These are phyloP conservation scores for Eucalyptus fibrosa DNA, from an alignment of 345 rosid species.

Conservation along the genomic window DNA sequence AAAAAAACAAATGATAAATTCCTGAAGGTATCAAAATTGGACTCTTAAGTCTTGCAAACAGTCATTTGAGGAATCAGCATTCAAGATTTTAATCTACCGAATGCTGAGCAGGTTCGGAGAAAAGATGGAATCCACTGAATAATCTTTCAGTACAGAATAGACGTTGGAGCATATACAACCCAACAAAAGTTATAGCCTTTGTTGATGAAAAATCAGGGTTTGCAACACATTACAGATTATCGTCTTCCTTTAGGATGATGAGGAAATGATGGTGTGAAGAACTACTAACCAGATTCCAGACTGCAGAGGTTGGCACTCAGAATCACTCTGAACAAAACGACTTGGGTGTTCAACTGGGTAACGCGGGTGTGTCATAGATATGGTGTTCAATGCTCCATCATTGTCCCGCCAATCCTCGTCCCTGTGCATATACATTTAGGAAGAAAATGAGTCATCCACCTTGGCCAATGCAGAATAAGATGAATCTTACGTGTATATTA, in stretches of 20 bases:
- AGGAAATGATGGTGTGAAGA: not conserved
- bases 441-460: not conserved
- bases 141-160: not conserved
- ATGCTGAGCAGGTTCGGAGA: not conserved
- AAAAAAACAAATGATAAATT: not conserved
- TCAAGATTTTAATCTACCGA: not conserved
- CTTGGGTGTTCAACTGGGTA: slow-evolving; percentile 63
- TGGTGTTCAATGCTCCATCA: slow-evolving; percentile 90
- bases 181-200: not conserved
- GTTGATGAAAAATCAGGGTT: not conserved
- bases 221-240: not conserved
- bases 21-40: not conserved
- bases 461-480: not conserved
- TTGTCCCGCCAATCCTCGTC: slow-evolving; percentile 97
- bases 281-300: slow-evolving; percentile 68
- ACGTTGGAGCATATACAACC: not conserved
- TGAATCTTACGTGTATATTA: not conserved
- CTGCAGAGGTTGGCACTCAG: slow-evolving; percentile 50
- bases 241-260: not conserved
- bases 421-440: slow-evolving; percentile 11
- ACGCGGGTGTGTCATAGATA: slow-evolving; percentile 91
- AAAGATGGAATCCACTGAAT: not conserved
- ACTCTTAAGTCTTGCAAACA: not conserved
- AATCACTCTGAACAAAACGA: slow-evolving; percentile 23
- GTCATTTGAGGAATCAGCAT: not conserved